These are phyloP conservation scores for Phytophthora podocarpi DNA, from an alignment of 352 stramenopile species.

Conservation along the genomic window DNA sequence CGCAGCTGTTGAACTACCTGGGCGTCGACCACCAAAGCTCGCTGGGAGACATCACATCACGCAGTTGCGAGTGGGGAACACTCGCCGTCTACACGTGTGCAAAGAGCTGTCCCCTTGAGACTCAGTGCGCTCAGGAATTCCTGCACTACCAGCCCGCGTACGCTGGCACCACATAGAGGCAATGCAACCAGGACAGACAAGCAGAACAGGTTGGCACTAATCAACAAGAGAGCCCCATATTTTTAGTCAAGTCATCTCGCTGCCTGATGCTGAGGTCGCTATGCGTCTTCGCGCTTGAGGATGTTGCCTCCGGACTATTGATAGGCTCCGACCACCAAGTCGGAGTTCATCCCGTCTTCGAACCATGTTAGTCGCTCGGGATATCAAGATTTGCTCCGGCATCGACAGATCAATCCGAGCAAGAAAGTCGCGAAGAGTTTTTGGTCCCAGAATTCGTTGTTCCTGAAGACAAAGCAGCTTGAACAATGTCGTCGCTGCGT, in stretches of 20 bases:
- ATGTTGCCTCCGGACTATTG: conserved; percentile 24
- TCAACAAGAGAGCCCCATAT: conserved; percentile 32
- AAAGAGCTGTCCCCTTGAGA: conserved; percentile 82
- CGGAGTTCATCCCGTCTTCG: conserved; percentile 15
- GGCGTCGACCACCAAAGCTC: conserved; percentile 72
- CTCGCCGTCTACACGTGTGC: conserved; percentile 93
- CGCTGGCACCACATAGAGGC: conserved; percentile 37
- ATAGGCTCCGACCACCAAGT: conserved; percentile 22
- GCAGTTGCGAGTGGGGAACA: conserved; percentile 92
- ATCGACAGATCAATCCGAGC: conserved; percentile 3
- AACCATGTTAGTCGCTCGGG: neutral
- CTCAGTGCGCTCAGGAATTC: conserved; percentile 64
- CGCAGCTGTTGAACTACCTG: conserved; percentile 94
- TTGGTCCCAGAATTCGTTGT: neutral
- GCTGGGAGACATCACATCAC: conserved; percentile 53
- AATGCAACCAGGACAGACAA: neutral
- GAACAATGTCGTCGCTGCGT: conserved; percentile 73
- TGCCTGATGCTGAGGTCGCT: conserved; percentile 31
- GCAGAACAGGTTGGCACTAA: conserved; percentile 12
- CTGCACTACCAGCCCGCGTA: conserved; percentile 81
- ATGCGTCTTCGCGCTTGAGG: conserved; percentile 29
- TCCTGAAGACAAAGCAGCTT: neutral
- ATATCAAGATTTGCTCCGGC: conserved; percentile 7
- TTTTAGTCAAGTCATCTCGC: conserved; percentile 30
- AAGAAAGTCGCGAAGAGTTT: neutral